A percentile compares a stretch with the other conserved stretches of the same genome.
phyloP scores from a whole-genome alignment of 805 yeast species.

The Deakozyma indianensis region DNA sequence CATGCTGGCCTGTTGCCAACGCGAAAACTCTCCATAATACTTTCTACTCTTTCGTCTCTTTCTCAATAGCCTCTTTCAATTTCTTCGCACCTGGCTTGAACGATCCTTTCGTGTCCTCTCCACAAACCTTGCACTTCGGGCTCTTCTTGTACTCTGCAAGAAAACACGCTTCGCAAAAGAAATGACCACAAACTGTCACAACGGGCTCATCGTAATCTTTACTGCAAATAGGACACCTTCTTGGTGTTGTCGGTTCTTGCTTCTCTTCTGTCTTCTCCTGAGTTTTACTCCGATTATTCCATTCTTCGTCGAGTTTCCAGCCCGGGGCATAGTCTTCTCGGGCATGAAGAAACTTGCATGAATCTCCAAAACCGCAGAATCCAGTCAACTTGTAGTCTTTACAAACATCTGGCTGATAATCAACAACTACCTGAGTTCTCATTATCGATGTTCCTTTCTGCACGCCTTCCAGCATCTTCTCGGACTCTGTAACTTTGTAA shows the following conservation, averaged over 20 bases:
- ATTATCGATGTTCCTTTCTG: background rate
- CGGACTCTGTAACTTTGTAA: background rate
- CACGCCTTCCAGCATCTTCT: background rate
- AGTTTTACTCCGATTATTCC: constrained; percentile 32
- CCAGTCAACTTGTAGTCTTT: constrained; percentile 87
- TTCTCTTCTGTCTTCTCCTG: background rate
- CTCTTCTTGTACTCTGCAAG: constrained; percentile 29
- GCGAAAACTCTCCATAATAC: too few species aligned
- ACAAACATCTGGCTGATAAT: constrained; percentile 88
- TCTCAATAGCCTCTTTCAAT: constrained; percentile 13
- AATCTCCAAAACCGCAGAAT: constrained; percentile 93
- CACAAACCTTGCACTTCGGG: constrained; percentile 43
- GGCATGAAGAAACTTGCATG: constrained; percentile 85
- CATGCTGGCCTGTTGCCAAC: too few species aligned
- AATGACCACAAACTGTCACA: constrained; percentile 45
- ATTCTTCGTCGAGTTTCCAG: constrained; percentile 51
- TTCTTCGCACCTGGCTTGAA: constrained; percentile 36
- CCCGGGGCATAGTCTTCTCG: constrained; percentile 73
- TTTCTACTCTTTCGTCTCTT: too few species aligned
- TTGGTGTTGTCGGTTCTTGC: constrained; percentile 2
- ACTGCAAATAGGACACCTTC: constrained; percentile 34
- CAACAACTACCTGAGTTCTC: constrained; percentile 52
- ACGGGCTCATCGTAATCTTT: constrained; percentile 41
- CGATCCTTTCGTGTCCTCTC: constrained; percentile 43
- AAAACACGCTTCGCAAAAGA: constrained; percentile 52